These are phyloP conservation scores for Rhodotorula sp. DNA, from an alignment of 1,284 basidiomycete species.

Conservation along the genomic window DNA sequence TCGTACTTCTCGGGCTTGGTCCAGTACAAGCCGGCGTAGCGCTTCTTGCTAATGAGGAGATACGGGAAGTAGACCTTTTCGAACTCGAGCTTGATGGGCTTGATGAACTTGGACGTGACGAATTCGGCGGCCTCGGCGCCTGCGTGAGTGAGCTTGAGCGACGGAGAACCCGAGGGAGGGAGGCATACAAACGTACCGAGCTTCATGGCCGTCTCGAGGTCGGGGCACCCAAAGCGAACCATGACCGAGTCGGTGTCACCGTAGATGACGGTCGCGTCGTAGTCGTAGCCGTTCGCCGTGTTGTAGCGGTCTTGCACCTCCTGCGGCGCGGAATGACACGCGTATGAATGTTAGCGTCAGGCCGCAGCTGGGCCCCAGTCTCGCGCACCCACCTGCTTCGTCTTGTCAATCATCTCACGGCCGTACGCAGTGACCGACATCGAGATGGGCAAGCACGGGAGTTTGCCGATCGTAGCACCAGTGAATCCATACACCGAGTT, in stretches of 20 bases:
- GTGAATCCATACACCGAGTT: constrained; percentile 98
- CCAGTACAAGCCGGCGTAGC: constrained; percentile 96
- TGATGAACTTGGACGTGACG: constrained; percentile 87
- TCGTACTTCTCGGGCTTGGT: constrained; percentile 89
- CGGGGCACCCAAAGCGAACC: constrained; percentile 88
- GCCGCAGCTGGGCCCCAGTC: neutral
- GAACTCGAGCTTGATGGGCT: constrained; percentile 96
- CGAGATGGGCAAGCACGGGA: constrained; percentile 90
- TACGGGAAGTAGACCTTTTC: constrained; percentile 98
- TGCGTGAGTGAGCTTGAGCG: constrained; percentile 47
- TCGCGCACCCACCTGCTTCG: constrained; percentile 69
- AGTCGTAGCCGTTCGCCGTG: constrained; percentile 75
- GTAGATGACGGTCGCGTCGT: constrained; percentile 90
- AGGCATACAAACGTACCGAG: constrained; percentile 62
- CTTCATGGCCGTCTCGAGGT: constrained; percentile 80
- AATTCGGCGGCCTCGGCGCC: constrained; percentile 90
- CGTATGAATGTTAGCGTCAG: neutral
- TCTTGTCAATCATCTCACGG: constrained; percentile 95
- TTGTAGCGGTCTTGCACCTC: constrained; percentile 87
- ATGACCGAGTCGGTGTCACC: constrained; percentile 98
- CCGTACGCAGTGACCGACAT: constrained; percentile 91
- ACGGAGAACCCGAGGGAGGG: neutral
- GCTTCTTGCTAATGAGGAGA: constrained; percentile 92
- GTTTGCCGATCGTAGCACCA: constrained; percentile 89
- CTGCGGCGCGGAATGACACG: constrained; percentile 51